Conservation (phyloP, 1,284 basidiomycete species). For the Trichosporon sp. region DNA sequence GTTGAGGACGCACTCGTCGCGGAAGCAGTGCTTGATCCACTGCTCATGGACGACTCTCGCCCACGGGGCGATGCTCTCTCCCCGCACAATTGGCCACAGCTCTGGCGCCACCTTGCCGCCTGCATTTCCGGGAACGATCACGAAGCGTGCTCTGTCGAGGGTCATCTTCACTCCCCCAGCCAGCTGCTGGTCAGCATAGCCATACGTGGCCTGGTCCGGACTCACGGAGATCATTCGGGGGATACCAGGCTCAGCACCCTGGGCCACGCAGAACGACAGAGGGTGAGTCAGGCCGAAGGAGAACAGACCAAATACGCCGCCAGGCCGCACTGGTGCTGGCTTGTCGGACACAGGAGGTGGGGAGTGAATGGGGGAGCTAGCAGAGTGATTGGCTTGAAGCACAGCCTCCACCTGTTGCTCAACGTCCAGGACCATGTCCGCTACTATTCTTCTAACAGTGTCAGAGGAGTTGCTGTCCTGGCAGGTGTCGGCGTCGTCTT, state of each 20-base stretch:
- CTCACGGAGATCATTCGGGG: neutral
- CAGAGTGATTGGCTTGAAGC: neutral
- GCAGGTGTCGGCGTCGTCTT: neutral
- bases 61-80: neutral
- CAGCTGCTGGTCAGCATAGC: neutral
- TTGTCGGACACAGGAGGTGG: neutral
- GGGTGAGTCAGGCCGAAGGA: neutral
- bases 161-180: neutral
- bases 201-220: neutral
- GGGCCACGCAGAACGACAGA: neutral
- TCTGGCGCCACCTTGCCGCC: neutral
- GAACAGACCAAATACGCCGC: neutral
- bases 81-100: neutral
- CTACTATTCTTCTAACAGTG: neutral
- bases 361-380: neutral
- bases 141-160: neutral
- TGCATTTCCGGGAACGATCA: neutral
- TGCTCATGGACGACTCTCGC: neutral
- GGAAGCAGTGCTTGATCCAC: slow-evolving; percentile 4
- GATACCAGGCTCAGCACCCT: neutral
- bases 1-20: neutral
- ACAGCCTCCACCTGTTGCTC: neutral
- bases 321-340: neutral
- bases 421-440: neutral
- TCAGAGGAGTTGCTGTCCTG: neutral